Base-by-base conservation (phyloP, 1,284 basidiomycete species). In the Marasmius oreades region DNA sequence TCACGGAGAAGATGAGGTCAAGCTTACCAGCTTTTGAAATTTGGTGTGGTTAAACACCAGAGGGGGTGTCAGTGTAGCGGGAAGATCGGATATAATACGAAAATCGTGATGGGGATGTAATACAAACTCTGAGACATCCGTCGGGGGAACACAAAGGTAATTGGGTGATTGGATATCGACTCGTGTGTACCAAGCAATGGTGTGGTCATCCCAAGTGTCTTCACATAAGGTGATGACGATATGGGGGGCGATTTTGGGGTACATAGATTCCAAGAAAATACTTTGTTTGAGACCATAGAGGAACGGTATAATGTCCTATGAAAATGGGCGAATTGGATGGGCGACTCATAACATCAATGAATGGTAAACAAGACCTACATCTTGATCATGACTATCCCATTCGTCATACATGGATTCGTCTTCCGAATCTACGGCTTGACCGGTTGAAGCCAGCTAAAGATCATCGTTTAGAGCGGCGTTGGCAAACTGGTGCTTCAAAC, bases 221-320 rank as follows among this genome's bases (percentile, higher is more conserved):
- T 53, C 50, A n/a, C 46, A 53, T 26, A 52, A 51, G 18, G 55
- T 59, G 3, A 59, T 56, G 31, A 54, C 51, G 24, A 59, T 56
- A 33, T 59, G 58, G 2, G 58, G 58, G 28, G 52, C 50, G 2
- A 36, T 52, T 26, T 50, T 24, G 0, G 58, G 58, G n/a, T 45
- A 43, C n/a, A 52, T 31, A n/a, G 58, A 59, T 28, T 59, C 58
- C 26, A 59, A 18, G 26, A 56, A 52, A 23, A 59, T 22, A 18
- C 23, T 43, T 16, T 44, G 18, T 50, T 37, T 59, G 16, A n/a
- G 37, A 5, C 26, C 23, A 39, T 48, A 56, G 31, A 31, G 53
- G 23, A 39, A 23, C n/a, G 26, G 39, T 33, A 59, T 52, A 46
- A 43, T 31, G 11, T 56, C 51, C 58, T 59, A 23, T 18, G 7